Base-by-base conservation (phyloP, 2,329 filamentous ascomycete species). In the Arthrinium puccinioides region DNA sequence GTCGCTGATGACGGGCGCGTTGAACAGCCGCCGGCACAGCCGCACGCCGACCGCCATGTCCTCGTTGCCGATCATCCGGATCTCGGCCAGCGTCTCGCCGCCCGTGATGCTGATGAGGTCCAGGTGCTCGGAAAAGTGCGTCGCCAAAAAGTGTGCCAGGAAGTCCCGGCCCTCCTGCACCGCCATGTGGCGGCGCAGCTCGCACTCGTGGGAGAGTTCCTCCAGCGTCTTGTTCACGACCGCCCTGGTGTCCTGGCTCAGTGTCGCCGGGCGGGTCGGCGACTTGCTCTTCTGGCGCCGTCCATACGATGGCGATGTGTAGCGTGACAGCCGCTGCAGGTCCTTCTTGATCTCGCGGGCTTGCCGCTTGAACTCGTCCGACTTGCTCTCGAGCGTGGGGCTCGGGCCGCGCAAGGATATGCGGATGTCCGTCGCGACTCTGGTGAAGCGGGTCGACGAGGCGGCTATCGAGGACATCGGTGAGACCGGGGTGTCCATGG, bases 61-160 rank as follows among this genome's bases (percentile, higher is more conserved):
- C 30, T 49, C 45, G 31, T 49, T 49, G 21, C 47, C 47, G 32
- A 49, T 49, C 42, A 48, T 44, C 34, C 43, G 42, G 36, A 49
- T 45, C 37, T 49, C 40, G n/a, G 44, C 47, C 20, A 49, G 37
- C 7, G 44, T 49, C 16, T 34, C 16, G 20, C 21, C 30, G 36
- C 32, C 25, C 14, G 16, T 34, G 18, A 49, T 37, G 13, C 33
- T 36, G 27, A 49, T 43, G 7, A 38, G 32, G 25, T 46, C 39
- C 10, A 42, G 9, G 31, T 46, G 37, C 9, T 37, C 25, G 11
- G 35, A 29, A 36, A 46, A 49, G 23, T 49, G 44, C 14, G 31
- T 23, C 20, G 28, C 26, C 13, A 48, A 20, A 29, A 49, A 49
- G 38, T 46, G 31, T 9, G 15, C 13, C 14, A 49, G 41, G 37